phyloP scores from a whole-genome alignment of 495 filamentous ascomycete genomes.

The Penicillium crystallinum region DNA sequence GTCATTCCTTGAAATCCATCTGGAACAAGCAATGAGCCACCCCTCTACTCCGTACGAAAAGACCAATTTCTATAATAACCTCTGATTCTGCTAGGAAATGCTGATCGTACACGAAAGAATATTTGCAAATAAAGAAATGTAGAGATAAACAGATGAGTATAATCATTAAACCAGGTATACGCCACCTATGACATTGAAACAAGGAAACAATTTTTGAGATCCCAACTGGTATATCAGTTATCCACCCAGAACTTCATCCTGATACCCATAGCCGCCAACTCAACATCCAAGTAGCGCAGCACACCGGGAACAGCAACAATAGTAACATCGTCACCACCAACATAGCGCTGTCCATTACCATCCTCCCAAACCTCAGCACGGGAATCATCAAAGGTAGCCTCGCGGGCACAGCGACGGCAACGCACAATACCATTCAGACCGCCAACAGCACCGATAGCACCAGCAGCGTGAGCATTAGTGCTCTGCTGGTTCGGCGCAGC shows the following conservation, averaged over 20 bases:
- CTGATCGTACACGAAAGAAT: constrained; percentile 14
- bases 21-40: background rate
- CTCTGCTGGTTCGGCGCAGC: constrained; percentile 27
- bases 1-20: no score
- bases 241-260: constrained; percentile 82
- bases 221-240: constrained; percentile 22
- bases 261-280: constrained; percentile 89
- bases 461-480: constrained; percentile 8
- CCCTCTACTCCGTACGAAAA: background rate
- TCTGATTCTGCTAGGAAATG: constrained; percentile 7
- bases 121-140: constrained; percentile 14
- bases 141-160: constrained; percentile 15
- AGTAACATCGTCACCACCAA: constrained; percentile 85
- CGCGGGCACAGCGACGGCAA: constrained; percentile 77
- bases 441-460: constrained; percentile 20
- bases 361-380: constrained; percentile 85
- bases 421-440: constrained; percentile 65
- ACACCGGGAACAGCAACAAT: constrained; percentile 90
- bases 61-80: background rate
- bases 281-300: constrained; percentile 87
- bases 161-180: constrained; percentile 16
- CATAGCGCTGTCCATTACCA: constrained; percentile 70
- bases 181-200: constrained; percentile 29
- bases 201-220: constrained; percentile 13
- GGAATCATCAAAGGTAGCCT: constrained; percentile 56